Evolutionary conservation across 2,329 filamentous ascomycete genomes (phyloP).

Genomic region (Eurotiales sp.): DNA sequence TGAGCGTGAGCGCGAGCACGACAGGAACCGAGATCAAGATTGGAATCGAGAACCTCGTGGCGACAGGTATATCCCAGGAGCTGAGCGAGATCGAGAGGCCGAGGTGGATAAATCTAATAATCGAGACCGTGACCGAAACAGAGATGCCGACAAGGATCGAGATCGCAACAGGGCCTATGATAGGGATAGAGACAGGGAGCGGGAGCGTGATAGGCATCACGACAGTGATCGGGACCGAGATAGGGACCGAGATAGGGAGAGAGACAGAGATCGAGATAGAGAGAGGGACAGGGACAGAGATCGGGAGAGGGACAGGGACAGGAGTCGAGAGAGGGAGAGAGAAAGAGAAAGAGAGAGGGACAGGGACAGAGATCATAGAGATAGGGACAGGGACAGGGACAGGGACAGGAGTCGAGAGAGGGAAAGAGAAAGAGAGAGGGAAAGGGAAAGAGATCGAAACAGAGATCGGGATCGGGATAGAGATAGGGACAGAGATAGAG

Average conservation of each 20-base stretch:
- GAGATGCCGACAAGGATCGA: constrained; percentile 18
- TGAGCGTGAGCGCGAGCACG: too few species aligned
- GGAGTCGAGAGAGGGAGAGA: constrained; percentile 7
- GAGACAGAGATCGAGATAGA: constrained; percentile 6
- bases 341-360: constrained; percentile 13
- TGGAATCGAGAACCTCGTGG: constrained; percentile 21
- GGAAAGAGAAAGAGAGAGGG: constrained; percentile 20
- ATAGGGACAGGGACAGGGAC: constrained; percentile 16
- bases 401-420: constrained; percentile 18
- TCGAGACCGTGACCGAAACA: constrained; percentile 15
- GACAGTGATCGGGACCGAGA: constrained; percentile 14
- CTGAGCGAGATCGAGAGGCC: constrained; percentile 23
- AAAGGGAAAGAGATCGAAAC: constrained; percentile 19
- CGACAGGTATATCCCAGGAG: constrained; percentile 12
- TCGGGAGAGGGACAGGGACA: constrained; percentile 19
- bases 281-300: constrained; percentile 9
- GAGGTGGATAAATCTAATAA: constrained; percentile 17
- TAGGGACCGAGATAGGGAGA: constrained; percentile 19
- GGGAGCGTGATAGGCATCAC: constrained; percentile 18
- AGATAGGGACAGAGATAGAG: constrained; percentile 2
- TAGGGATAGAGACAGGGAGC: constrained; percentile 21
- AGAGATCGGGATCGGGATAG: constrained; percentile 15
- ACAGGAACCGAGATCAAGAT: constrained; percentile 18
- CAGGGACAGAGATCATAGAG: constrained; percentile 19
- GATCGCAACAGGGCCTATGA: constrained; percentile 22